These are phyloP conservation scores for Capronia epimyces DNA, from an alignment of 2,329 filamentous ascomycete genomes.

Conservation along the genomic window DNA sequence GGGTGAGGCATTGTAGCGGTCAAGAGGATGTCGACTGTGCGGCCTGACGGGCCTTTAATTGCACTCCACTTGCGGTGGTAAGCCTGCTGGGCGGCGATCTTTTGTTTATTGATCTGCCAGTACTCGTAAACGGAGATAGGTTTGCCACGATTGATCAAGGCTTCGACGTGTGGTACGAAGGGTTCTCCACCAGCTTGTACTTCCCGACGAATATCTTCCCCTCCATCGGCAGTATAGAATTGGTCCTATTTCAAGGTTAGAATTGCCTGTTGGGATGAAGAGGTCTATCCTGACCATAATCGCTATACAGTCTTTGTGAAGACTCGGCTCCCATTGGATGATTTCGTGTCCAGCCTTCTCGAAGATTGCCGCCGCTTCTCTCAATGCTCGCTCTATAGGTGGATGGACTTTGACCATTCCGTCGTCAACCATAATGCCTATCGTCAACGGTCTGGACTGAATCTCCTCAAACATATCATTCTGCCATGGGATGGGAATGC, in stretches of 20 bases:
- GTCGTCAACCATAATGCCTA: constrained; percentile 25
- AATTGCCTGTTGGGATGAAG: not conserved
- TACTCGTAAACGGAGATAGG: constrained; percentile 60
- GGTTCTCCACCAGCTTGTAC: constrained; percentile 54
- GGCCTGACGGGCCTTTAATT: constrained; percentile 43
- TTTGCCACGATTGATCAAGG: constrained; percentile 48
- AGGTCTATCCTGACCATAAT: constrained; percentile 33
- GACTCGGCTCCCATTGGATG: constrained; percentile 23
- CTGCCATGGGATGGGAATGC: constrained; percentile 52
- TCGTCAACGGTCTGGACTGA: constrained; percentile 39
- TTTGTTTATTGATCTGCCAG: constrained; percentile 61
- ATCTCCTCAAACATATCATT: constrained; percentile 41
- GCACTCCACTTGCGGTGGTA: constrained; percentile 57
- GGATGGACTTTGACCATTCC: constrained; percentile 26
- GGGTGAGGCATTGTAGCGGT: constrained; percentile 56
- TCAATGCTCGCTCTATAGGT: constrained; percentile 22
- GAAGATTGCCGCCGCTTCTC: constrained; percentile 33
- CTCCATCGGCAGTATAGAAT: constrained; percentile 59
- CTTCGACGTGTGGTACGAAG: constrained; percentile 54
- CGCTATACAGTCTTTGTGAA: constrained; percentile 22
- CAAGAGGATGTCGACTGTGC: constrained; percentile 51
- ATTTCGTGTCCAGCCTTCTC: constrained; percentile 50
- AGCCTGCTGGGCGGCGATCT: constrained; percentile 48
- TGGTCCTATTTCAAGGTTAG: constrained; percentile 41
- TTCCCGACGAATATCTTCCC: constrained; percentile 56